Base-by-base conservation (phyloP, 2,329 filamentous ascomycete species). In the Huntiella moniliformis region DNA sequence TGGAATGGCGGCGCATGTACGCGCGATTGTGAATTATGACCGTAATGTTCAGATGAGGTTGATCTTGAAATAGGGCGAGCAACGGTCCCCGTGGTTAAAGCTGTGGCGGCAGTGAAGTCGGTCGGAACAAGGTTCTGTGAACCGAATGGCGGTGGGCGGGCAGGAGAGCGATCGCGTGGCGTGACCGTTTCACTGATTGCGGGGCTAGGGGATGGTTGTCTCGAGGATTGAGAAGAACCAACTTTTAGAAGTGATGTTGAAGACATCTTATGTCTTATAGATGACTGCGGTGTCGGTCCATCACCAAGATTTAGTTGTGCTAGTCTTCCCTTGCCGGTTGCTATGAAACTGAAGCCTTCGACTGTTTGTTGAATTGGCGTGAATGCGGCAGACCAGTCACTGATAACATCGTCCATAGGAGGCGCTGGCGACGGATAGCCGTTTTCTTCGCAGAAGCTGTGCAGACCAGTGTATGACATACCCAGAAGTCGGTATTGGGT, bases 401-500 rank as follows among this genome's bases (percentile, higher is more conserved):
- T 65, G 48, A 86, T 66, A 4, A 91, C 74, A 43, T 81, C 72
- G 18, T 79, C 74, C 66, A 86, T 79, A 12, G 78, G 71, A 2
- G 82, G 79, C 8, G 82, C 69, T 1, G 82, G 79, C 39, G 78
- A 79, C 0, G 79, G 79, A 54, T 86, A 79, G 4, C 71, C 67
- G 53, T 77, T 67, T 28, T 79, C 71, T 53, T 77, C 67, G 53
- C 79, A 84, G 59, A 80, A 91, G 47, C 72, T 74, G 57, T 86
- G 77, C 5, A 88, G 63, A 4, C 76, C 68, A 1, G 83, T 91
- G 61, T 91, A 91, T 53, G 84, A 77, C 51, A 86, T 69, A 0
- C 77, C 83, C 4, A 91, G 72, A 44, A 91, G 66, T 40, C 76
- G 73, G 57, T 86, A 86, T 59, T 88, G 83, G 22, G 86, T 76